Evolutionary conservation across 768 basidiomycete genomes (phyloP).

Genomic region (Amanita fuliginea): DNA sequence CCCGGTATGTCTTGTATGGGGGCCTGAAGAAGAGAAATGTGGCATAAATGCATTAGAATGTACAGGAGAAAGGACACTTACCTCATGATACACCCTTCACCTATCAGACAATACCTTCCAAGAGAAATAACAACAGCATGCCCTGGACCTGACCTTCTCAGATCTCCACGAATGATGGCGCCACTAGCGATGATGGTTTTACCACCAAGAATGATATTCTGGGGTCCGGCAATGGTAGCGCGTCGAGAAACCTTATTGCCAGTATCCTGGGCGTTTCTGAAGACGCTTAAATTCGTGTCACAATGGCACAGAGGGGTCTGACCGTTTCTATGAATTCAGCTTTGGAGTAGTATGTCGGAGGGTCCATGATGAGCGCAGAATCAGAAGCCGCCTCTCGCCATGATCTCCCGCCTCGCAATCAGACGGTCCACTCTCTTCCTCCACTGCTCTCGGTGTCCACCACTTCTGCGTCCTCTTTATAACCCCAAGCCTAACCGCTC

Average conservation of each 20-base stretch:
- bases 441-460: neutral
- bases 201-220: constrained; percentile 95
- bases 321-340: constrained; percentile 88
- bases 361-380: constrained; percentile 36
- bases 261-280: constrained; percentile 52
- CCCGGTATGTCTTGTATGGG: constrained; percentile 83
- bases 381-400: neutral
- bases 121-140: constrained; percentile 91
- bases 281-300: constrained; percentile 1
- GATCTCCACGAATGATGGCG: constrained; percentile 89
- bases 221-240: constrained; percentile 84
- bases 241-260: constrained; percentile 93
- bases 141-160: constrained; percentile 80
- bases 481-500: neutral
- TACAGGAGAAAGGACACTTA: constrained; percentile 14
- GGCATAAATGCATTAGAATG: neutral
- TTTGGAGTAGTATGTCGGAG: constrained; percentile 69
- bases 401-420: neutral
- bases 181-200: constrained; percentile 91
- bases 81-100: constrained; percentile 86
- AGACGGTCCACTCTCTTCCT: neutral
- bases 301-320: neutral
- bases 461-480: neutral
- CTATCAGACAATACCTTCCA: constrained; percentile 87
- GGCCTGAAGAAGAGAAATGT: constrained; percentile 34